phyloP scores from a whole-genome alignment of 495 filamentous ascomycete species.

The Haplographium delicatum region DNA sequence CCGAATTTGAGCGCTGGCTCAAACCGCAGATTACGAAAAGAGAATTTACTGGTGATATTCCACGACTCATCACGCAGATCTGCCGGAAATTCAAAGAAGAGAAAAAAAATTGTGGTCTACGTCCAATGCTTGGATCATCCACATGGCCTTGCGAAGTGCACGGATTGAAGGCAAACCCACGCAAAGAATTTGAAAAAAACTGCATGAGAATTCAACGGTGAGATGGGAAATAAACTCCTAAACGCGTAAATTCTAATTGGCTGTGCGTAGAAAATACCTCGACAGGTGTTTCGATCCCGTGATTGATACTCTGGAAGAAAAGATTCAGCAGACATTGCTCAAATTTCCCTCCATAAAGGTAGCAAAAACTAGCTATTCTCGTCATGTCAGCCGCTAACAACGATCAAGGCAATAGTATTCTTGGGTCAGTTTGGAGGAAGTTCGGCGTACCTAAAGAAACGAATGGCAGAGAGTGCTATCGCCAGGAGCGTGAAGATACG shows the following conservation, averaged over 20 bases:
- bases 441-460: slow-evolving; percentile 7
- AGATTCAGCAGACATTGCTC: background rate
- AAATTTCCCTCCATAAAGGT: slow-evolving; percentile 6
- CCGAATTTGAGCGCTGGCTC: slow-evolving; percentile 1
- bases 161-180: background rate
- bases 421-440: slow-evolving; percentile 9
- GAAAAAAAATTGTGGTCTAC: slow-evolving; percentile 4
- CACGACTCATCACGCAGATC: slow-evolving; percentile 1
- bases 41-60: slow-evolving; percentile 2
- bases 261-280: background rate
- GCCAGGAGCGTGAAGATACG: background rate
- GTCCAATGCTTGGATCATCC: background rate
- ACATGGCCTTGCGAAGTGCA: background rate
- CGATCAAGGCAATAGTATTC: slow-evolving; percentile 9
- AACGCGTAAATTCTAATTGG: too few species aligned
- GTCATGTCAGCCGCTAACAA: background rate
- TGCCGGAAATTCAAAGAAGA: slow-evolving; percentile 6
- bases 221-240: background rate
- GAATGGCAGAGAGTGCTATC: slow-evolving; percentile 1
- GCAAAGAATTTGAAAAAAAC: slow-evolving; percentile 6
- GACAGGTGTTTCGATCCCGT: slow-evolving; percentile 3
- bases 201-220: slow-evolving; percentile 8
- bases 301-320: background rate
- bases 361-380: background rate
- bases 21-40: background rate